phyloP scores from a whole-genome alignment of 1,139 yeast species.

The Kodamaea sp. region DNA sequence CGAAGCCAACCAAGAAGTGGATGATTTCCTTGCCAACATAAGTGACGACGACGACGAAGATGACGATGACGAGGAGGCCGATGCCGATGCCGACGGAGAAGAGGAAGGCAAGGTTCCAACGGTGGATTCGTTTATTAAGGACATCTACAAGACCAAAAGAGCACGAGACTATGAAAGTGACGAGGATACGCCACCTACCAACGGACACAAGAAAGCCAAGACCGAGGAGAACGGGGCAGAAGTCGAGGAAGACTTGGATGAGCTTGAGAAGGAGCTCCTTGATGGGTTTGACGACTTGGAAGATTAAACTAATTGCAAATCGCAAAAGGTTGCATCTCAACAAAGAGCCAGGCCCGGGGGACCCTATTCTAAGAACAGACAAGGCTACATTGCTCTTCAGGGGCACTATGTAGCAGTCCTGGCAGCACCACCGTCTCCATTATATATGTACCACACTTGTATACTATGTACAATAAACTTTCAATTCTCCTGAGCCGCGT shows the following conservation, averaged over 20 bases:
- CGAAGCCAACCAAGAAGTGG: conserved; percentile 60
- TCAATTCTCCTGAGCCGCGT: too few relatives aligned
- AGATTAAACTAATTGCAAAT: too few relatives aligned
- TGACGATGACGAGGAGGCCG: conserved; percentile 28
- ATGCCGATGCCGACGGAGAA: conserved; percentile 19
- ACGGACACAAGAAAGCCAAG: conserved; percentile 18
- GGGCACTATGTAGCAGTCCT: too few relatives aligned
- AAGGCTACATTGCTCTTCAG: too few relatives aligned
- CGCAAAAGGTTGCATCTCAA: too few relatives aligned
- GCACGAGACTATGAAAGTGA: conserved; percentile 16
- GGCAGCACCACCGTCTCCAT: too few relatives aligned
- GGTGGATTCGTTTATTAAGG: conserved; percentile 33
- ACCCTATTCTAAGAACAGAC: too few relatives aligned
- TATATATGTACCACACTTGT: too few relatives aligned
- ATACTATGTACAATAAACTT: too few relatives aligned
- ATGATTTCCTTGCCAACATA: conserved; percentile 58
- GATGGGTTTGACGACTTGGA: conserved; percentile 50
- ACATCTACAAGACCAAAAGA: conserved; percentile 32
- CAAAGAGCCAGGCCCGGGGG: too few relatives aligned
- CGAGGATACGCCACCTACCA: neutral
- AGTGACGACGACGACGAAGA: conserved; percentile 51
- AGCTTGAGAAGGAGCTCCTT: conserved; percentile 46
- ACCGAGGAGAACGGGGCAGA: conserved; percentile 18
- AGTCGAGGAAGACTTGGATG: conserved; percentile 29
- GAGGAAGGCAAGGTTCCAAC: conserved; percentile 10